These are phyloP conservation scores for Fusarium pilosicola DNA, from an alignment of 2,329 filamentous ascomycete genomes.

Conservation along the genomic window DNA sequence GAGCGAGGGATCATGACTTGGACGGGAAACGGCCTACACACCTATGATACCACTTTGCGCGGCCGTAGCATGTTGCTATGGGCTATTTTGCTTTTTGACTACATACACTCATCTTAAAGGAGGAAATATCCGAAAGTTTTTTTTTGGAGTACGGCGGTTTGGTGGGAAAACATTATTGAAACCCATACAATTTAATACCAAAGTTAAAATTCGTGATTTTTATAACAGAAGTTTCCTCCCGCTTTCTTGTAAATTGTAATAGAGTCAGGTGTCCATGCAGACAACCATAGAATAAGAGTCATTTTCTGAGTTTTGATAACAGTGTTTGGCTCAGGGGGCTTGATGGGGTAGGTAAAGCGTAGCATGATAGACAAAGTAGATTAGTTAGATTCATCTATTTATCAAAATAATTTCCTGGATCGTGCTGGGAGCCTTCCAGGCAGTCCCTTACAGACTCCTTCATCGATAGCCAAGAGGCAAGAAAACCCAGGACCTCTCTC, in stretches of 20 bases:
- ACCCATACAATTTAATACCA: not conserved
- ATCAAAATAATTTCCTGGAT: not conserved
- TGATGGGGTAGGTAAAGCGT: not conserved
- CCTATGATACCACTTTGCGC: conserved; percentile 48
- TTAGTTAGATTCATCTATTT: not conserved
- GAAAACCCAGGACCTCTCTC: not conserved
- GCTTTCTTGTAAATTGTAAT: not conserved
- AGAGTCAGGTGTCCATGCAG: not conserved
- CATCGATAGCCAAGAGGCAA: not conserved
- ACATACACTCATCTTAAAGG: conserved; percentile 7
- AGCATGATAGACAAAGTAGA: not conserved
- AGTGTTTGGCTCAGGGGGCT: not conserved
- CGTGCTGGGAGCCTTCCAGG: not conserved
- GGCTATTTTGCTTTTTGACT: conserved; percentile 30
- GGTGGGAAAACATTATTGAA: not conserved
- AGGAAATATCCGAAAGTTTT: not conserved
- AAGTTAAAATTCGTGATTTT: not conserved
- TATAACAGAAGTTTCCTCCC: not conserved
- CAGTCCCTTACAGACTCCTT: not conserved
- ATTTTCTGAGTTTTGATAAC: too few relatives aligned
- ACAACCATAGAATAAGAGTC: not conserved
- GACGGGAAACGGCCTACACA: conserved; percentile 39
- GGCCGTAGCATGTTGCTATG: conserved; percentile 30
- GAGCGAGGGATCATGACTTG: conserved; percentile 31
- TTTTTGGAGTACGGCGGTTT: conserved; percentile 12